Evolutionary conservation across 1,284 basidiomycete genomes (phyloP), one percentile per base, ranked within the genome.

Genomic region (Cutaneotrichosporon arboriforme): DNA sequence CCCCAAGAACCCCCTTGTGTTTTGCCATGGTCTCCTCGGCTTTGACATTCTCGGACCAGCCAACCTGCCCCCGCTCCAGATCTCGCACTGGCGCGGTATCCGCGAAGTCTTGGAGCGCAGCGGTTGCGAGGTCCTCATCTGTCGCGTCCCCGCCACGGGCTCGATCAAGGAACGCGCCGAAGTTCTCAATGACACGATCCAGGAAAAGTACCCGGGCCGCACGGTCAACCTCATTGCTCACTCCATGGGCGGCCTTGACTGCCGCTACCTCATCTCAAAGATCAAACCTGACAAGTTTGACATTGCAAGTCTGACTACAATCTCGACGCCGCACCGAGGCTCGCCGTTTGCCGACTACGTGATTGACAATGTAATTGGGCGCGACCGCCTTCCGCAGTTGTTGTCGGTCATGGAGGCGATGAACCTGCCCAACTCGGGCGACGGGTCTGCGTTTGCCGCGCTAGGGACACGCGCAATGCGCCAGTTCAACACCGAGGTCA

Each of bases 231-330:
- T 97, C 43, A 87, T 96, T 47, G 90, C 86, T n/a, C 91, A 96
- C 68, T 88, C 86, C 65, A 96, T 94, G 91, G 92, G 93, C 20
- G 93, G 93, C 8, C 80, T 97, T 14, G 93, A 97, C 71, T 93
- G 88, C 66, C 82, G 93, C 40, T 94, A 90, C 72, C 81, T 97
- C 37, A 74, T 77, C 22, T 73, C 77, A 1, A 68, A 74, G 51
- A 63, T 79, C n/a, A 66, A 70, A 49, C 74, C 76, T 3, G 72
- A 58, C 31, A 65, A 63, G 22, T 82, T 81, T 69, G 76, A 72
- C 18, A 85, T 94, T 17, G 80, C 87, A 36, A 88, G 85, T 14
- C 78, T 96, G 39, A 96, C 92, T 3, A 96, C 92, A n/a, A 89
- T 97, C 67, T 75, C 90, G 18, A 88, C 89, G 0, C 92, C 92